A percentile compares a stretch with the other conserved stretches of the same genome.
phyloP scores from a whole-genome alignment of 495 filamentous ascomycete species.

The Filosporella fistucella region DNA sequence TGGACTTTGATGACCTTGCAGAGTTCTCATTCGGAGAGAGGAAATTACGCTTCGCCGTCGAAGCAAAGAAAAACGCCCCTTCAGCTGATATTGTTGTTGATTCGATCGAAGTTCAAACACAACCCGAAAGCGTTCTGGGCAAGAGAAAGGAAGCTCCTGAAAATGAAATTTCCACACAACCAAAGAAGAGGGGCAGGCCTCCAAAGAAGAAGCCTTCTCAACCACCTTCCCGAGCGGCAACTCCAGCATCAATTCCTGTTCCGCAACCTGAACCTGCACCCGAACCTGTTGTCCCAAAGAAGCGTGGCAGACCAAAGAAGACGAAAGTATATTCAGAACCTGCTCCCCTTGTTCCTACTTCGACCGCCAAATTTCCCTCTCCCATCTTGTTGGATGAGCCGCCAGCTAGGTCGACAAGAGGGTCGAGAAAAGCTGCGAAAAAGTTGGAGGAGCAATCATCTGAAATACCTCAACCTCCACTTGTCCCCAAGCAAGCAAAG shows the following conservation, averaged over 20 bases:
- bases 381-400: too few species aligned
- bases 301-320: neutral
- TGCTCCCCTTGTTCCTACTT: too few species aligned
- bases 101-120: neutral
- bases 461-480: too few species aligned
- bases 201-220: too few species aligned
- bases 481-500: too few species aligned
- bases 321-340: too few species aligned
- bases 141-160: neutral
- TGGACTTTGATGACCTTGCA: slow-evolving; percentile 3
- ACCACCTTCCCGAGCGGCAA: too few species aligned
- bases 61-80: neutral
- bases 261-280: too few species aligned
- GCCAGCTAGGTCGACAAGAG: too few species aligned
- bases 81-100: neutral
- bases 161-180: neutral
- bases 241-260: neutral
- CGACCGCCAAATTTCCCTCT: neutral
- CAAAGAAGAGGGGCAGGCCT: too few species aligned
- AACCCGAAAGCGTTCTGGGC: neutral
- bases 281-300: neutral
- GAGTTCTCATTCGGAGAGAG: neutral
- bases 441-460: too few species aligned
- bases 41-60: neutral
- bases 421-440: too few species aligned